phyloP scores from a whole-genome alignment of 2,329 filamentous ascomycete species.

The Hypoxylon sp. region DNA sequence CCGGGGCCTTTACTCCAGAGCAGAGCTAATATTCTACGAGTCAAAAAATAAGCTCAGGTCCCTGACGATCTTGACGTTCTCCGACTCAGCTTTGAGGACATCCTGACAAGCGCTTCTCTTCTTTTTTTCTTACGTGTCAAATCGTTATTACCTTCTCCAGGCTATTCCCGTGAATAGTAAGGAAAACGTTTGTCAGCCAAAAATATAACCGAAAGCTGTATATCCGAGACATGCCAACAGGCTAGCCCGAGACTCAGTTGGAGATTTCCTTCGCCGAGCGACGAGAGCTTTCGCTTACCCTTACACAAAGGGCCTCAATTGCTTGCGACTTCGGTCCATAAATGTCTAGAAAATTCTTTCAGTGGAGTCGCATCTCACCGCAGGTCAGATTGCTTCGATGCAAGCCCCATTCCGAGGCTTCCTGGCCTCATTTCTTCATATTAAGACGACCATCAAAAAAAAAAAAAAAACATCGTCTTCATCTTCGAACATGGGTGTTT shows the following conservation, averaged over 20 bases:
- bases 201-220: background rate
- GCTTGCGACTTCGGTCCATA: background rate
- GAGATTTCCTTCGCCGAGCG: background rate
- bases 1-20: background rate
- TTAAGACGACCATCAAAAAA: too few relatives aligned
- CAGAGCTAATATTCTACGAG: constrained; percentile 8
- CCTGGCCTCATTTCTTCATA: background rate
- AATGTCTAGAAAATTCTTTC: background rate
- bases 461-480: too few relatives aligned
- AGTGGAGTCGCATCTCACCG: background rate
- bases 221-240: background rate
- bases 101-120: background rate
- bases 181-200: background rate
- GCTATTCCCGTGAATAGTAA: background rate
- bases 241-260: background rate
- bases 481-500: background rate
- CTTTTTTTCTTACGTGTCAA: background rate
- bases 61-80: constrained; percentile 32
- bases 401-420: background rate
- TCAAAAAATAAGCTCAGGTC: constrained; percentile 13
- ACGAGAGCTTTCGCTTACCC: background rate
- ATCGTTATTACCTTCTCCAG: background rate
- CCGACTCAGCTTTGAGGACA: constrained; percentile 5
- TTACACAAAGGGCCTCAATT: background rate
- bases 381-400: background rate